Evolutionary conservation across 2,329 filamentous ascomycete genomes (phyloP), one percentile per base, ranked within the genome.

Genomic region (Trichoderma harzianum): DNA sequence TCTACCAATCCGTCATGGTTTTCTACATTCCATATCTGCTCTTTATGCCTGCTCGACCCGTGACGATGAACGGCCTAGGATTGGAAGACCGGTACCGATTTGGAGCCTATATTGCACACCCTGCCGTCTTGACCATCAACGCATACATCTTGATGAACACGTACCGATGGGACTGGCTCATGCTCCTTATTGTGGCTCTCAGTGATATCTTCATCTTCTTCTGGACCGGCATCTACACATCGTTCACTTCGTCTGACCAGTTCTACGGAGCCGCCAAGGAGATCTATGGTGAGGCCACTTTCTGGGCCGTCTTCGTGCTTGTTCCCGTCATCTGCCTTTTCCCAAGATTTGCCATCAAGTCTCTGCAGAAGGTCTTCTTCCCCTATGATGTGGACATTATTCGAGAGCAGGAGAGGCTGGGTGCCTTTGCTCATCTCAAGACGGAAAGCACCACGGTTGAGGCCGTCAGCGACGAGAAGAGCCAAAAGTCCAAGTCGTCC

Each of bases 131-230:
- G 76, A 91, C 93, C 53, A 97, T 97, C 85, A 99, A 99, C 82
- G 84, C 91, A 72, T 99, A 98, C 84, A 93, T 99, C 76, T 85
- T 99, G 75, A 90, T 98, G 84, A 99, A 99, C 83, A 97, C 93
- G 1, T 98, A 97, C 82, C 90, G 95, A 73, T 99, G 96, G 96
- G 96, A 99, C 81, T 99, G 95, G 95, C 86, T 99, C 77, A 97
- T 97, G 83, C 82, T 95, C 26, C 84, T 97, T 72, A 91, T 98
- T 74, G 92, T 97, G 66, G 83, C 83, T 28, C 88, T 98, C 80
- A 97, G 94, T 82, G 92, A 92, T 74, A 80, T 98, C 34, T 89
- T 98, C 77, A 89, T 98, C 78, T 99, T 94, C 86, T 92, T 97
- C 84, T 98, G 96, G 94, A 98, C 96, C 7, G 96, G 94, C 34